Evolutionary conservation across 73 alveolate genomes (phyloP), one percentile per base, ranked within the genome.

Genomic region (Durusdinium trenchii): DNA sequence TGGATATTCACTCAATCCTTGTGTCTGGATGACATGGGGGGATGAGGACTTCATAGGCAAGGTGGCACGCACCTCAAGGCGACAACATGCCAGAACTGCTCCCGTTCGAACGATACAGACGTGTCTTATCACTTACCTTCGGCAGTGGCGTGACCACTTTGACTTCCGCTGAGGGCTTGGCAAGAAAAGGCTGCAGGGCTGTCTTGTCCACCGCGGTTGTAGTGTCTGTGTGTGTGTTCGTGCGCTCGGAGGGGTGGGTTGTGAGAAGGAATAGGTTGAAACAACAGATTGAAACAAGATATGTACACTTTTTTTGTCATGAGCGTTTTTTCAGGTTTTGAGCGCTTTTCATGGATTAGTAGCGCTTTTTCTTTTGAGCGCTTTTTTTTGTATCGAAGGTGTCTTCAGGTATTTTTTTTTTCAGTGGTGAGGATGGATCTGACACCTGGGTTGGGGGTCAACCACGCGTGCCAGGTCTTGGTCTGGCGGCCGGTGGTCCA

Each of bases 321-420:
- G 86, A 14, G 23, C 86, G 36, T 36, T 75, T 75, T 42, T 42
- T 75, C 60, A 1, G 6, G 60, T 16, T 38, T 42, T 75, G 86
- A 3, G 43, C 86, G 43, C 57, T 75, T 75, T 69, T n/a, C 5
- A 4, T 16, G 82, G 50, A n/a, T n/a, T n/a, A 35, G 36, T 69
- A 47, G 6, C 48, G 48, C 6, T 35, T 75, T 75, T 75, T 6
- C 2, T 30, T 16, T 9, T 38, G 86, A 6, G 57, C 86, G 43
- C 43, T 75, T 75, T 75, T 75, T 75, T 12, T 4, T 75, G 86
- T 75, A 75, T 16, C 86, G 86, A 75, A 40, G 86, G 86, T 42
- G 23, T 30, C 48, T 75, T 32, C 86, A 75, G 86, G 86, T 40
- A 38, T n/a, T n/a, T n/a, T n/a, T n/a, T n/a, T n/a, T n/a, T n/a